Evolutionary conservation across 1,284 basidiomycete species (phyloP), one percentile per base, ranked within the genome.

Genomic region (Irpex sp.): DNA sequence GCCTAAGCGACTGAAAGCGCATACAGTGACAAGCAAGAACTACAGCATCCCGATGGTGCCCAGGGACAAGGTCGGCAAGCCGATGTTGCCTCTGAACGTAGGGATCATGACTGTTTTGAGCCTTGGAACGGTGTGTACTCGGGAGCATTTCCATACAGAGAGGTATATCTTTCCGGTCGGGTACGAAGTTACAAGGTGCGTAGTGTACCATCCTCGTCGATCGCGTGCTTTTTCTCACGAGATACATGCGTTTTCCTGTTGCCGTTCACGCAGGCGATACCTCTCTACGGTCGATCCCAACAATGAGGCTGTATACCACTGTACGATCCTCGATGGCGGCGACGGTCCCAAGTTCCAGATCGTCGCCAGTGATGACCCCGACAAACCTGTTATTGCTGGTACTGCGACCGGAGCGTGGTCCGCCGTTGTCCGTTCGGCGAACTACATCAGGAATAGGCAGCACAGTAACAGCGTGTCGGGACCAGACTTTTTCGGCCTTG

Each of bases 401-500:
- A 93, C 91, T 0, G 90, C 91, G 48, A 93, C 91, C 0, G 91
- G 91, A 38, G 90, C 91, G 57, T 93, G 91, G 91, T 87, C 88
- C 1, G 85, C 81, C 68, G 89, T 93, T 66, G 89, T 93, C 58
- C 88, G 87, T 69, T 85, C 88, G 54, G 91, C 91, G 0, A 93
- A 93, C 70, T 81, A 83, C 52, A 85, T 93, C 64, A 84, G 91
- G 58, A 87, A 89, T 71, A 81, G 89, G 21, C 88, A 90, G 67
- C 91, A 92, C 70, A 89, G 87, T 51, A 93, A 93, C 73, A 91
- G 88, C 7, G 90, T 93, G 11, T 93, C 91, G 2, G 91, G 91
- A 0, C 91, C 91, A 8, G 91, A 93, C 75, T 92, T 93, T 74
- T 93, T 91, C 71, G 92, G 92, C 5, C 78, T 93, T 8, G 88